phyloP scores from a whole-genome alignment of 495 filamentous ascomycete genomes.

The Penicillium maclennaniae region DNA sequence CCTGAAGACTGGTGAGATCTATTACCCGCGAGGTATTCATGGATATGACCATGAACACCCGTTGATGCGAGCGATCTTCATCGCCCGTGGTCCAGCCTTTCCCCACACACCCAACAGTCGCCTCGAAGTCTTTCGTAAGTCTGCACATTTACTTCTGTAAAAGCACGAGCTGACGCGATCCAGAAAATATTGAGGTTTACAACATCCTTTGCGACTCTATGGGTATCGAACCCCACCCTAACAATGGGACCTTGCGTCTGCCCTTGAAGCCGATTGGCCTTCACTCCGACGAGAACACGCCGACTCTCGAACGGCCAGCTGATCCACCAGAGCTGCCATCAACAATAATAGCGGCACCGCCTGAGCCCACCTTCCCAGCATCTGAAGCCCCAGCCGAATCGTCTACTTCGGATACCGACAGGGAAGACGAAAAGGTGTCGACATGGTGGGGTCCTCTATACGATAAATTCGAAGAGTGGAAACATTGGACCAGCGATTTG shows the following conservation, averaged over 20 bases:
- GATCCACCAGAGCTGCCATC: constrained; percentile 30
- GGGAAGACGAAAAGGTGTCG: constrained; percentile 24
- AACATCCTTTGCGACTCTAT: constrained; percentile 88
- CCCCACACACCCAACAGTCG: constrained; percentile 77
- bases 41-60: constrained; percentile 89
- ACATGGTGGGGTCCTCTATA: constrained; percentile 33
- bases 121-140: constrained; percentile 80
- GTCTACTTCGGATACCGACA: constrained; percentile 16
- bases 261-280: constrained; percentile 67
- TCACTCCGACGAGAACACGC: constrained; percentile 51
- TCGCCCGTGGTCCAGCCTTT: constrained; percentile 85
- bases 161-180: neutral
- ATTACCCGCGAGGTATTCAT: constrained; percentile 76
- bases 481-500: constrained; percentile 38
- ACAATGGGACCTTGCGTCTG: constrained; percentile 85
- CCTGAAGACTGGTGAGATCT: constrained; percentile 56
- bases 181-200: constrained; percentile 93
- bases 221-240: constrained; percentile 61
- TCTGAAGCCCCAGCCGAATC: constrained; percentile 5
- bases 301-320: constrained; percentile 31
- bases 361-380: constrained; percentile 15
- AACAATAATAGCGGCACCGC: constrained; percentile 1
- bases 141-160: neutral
- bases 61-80: constrained; percentile 88
- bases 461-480: constrained; percentile 34